These are phyloP conservation scores for Mortierella sp. DNA, from an alignment of 371 early-diverging fungal genomes.

Conservation along the genomic window DNA sequence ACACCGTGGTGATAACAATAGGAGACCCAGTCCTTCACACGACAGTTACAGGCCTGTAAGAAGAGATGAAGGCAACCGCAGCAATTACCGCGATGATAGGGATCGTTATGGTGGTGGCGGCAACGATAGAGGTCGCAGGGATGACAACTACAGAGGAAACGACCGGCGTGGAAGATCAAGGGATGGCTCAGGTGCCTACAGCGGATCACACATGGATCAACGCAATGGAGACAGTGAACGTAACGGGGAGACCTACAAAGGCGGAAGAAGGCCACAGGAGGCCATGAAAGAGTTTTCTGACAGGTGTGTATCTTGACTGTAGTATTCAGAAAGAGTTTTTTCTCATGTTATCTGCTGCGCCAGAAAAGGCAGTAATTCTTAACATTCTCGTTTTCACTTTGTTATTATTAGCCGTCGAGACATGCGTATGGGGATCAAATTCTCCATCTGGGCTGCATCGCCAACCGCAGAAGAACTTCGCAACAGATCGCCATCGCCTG, in stretches of 20 bases:
- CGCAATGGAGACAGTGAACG: constrained; percentile 20
- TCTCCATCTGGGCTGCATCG: constrained; percentile 80
- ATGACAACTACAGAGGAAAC: neutral
- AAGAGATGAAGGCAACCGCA: constrained; percentile 2
- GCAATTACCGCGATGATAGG: constrained; percentile 2
- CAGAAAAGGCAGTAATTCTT: neutral
- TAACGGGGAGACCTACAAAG: constrained; percentile 26
- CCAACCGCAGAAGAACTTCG: constrained; percentile 67
- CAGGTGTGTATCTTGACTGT: constrained; percentile 21
- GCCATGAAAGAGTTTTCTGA: constrained; percentile 34
- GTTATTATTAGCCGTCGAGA: constrained; percentile 43
- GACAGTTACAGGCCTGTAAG: constrained; percentile 26
- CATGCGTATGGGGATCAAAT: constrained; percentile 63
- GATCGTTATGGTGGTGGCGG: neutral
- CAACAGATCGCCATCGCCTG: constrained; percentile 42
- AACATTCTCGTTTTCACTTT: neutral
- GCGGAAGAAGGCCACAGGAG: constrained; percentile 40
- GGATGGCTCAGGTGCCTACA: neutral
- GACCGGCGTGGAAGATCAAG: constrained; percentile 2
- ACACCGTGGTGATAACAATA: constrained; percentile 4
- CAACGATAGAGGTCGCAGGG: constrained; percentile 1
- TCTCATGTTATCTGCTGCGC: neutral
- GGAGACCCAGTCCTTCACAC: constrained; percentile 38
- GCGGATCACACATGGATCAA: neutral
- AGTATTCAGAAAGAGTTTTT: too few relatives aligned